Evolutionary conservation across 345 rosid genomes (phyloP).

Genomic region (Brassica rapa): DNA sequence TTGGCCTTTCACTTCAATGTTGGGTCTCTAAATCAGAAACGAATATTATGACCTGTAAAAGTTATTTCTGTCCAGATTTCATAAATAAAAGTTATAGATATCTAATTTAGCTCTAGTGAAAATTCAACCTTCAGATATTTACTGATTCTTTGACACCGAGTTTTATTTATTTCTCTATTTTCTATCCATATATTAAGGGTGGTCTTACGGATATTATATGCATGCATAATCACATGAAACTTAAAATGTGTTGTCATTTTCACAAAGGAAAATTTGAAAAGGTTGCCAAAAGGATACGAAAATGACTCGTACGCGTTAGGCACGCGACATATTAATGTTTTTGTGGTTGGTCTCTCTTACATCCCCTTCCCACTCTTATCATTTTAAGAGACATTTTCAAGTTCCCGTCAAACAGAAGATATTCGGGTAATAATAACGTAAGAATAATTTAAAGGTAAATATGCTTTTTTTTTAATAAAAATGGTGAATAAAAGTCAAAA

Average conservation of each 20-base stretch:
- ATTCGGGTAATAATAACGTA: neutral
- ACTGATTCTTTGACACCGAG: neutral
- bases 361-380: neutral
- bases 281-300: slow-evolving; percentile 29
- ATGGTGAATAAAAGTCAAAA: neutral
- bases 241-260: slow-evolving; percentile 29
- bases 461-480: neutral
- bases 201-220: neutral
- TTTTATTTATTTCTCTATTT: neutral
- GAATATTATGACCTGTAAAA: neutral
- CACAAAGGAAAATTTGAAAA: slow-evolving; percentile 24
- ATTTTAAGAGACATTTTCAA: slow-evolving; percentile 3
- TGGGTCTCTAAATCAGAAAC: neutral
- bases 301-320: slow-evolving; percentile 34
- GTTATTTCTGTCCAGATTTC: neutral
- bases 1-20: neutral
- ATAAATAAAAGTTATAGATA: neutral
- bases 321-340: slow-evolving; percentile 21
- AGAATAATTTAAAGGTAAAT: neutral
- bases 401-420: neutral
- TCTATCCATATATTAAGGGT: neutral
- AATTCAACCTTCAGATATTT: neutral
- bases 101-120: neutral
- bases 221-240: slow-evolving; percentile 18
- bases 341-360: slow-evolving; percentile 19